These are phyloP conservation scores for Apostasia ramifera DNA, from an alignment of 106 monocot genomes.

Conservation along the genomic window DNA sequence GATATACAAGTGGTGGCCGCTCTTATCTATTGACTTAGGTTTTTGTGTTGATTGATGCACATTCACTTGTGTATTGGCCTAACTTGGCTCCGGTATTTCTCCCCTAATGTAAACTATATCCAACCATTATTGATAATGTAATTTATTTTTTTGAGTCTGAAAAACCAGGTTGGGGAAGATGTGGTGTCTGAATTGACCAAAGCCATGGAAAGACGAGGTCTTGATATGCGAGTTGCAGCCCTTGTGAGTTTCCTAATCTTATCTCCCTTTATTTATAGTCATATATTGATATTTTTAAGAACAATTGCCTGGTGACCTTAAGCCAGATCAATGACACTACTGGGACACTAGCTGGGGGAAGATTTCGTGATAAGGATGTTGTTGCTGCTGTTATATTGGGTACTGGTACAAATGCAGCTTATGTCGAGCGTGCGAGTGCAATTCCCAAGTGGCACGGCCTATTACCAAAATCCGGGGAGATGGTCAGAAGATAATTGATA, in stretches of 20 bases:
- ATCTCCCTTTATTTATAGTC: background rate
- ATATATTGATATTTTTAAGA: background rate
- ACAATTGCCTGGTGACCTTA: background rate
- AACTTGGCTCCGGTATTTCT: no score
- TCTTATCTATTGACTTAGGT: no score
- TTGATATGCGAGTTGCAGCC: conserved; percentile 73
- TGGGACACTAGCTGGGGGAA: conserved; percentile 91
- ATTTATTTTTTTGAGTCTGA: background rate
- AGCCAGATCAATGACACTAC: conserved; percentile 90
- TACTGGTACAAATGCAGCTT: conserved; percentile 98
- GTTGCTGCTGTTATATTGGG: conserved; percentile 90
- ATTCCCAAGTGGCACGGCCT: conserved; percentile 94
- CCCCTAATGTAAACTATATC: no score
- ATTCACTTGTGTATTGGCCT: no score
- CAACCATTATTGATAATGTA: background rate
- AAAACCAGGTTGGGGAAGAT: conserved; percentile 68
- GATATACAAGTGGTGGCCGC: no score
- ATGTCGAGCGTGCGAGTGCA: conserved; percentile 80
- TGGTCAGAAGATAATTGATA: conserved; percentile 38
- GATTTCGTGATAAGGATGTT: conserved; percentile 76
- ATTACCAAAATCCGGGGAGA: conserved; percentile 83
- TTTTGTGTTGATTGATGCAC: no score
- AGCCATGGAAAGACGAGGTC: conserved; percentile 75
- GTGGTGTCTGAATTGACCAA: conserved; percentile 63
- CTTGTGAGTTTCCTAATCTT: conserved; percentile 34